phyloP scores from a whole-genome alignment of 805 yeast genomes.

The Barnettozyma siamensis region DNA sequence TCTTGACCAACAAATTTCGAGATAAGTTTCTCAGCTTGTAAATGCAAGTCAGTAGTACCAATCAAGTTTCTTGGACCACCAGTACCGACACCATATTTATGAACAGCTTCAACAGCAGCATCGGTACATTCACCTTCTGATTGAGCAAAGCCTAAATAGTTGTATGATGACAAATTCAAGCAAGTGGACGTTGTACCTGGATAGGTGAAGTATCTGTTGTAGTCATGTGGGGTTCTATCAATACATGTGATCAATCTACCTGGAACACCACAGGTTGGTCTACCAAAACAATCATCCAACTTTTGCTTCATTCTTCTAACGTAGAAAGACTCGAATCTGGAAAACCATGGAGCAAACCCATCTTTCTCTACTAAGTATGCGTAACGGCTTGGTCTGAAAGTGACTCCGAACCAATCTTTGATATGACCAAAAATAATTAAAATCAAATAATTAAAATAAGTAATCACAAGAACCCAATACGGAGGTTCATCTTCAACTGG shows the following conservation, averaged over 20 bases:
- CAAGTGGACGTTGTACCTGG: slow-evolving; percentile 75
- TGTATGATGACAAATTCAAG: slow-evolving; percentile 83
- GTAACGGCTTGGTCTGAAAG: slow-evolving; percentile 61
- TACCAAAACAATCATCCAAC: slow-evolving; percentile 89
- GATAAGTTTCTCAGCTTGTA: slow-evolving; percentile 64
- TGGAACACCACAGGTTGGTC: slow-evolving; percentile 97
- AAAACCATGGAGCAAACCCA: slow-evolving; percentile 95
- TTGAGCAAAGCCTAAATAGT: slow-evolving; percentile 96
- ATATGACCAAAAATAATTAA: slow-evolving; percentile 86
- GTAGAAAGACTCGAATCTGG: slow-evolving; percentile 90
- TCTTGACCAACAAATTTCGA: slow-evolving; percentile 91
- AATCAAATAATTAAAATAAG: slow-evolving; percentile 80
- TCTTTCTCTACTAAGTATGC: slow-evolving; percentile 65
- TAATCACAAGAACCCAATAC: slow-evolving; percentile 66
- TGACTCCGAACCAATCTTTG: slow-evolving; percentile 80
- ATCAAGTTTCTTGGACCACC: slow-evolving; percentile 70
- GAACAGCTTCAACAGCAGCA: slow-evolving; percentile 55
- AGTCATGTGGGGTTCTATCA: slow-evolving; percentile 67
- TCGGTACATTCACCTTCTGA: slow-evolving; percentile 89
- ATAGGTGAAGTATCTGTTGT: slow-evolving; percentile 59
- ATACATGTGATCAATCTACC: slow-evolving; percentile 84
- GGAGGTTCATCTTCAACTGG: slow-evolving; percentile 82
- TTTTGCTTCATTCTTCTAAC: slow-evolving; percentile 87
- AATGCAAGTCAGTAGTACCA: slow-evolving; percentile 75
- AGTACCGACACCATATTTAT: slow-evolving; percentile 69